Evolutionary conservation across 768 basidiomycete genomes (phyloP).

Genomic region (Kwoniella dejecticola): DNA sequence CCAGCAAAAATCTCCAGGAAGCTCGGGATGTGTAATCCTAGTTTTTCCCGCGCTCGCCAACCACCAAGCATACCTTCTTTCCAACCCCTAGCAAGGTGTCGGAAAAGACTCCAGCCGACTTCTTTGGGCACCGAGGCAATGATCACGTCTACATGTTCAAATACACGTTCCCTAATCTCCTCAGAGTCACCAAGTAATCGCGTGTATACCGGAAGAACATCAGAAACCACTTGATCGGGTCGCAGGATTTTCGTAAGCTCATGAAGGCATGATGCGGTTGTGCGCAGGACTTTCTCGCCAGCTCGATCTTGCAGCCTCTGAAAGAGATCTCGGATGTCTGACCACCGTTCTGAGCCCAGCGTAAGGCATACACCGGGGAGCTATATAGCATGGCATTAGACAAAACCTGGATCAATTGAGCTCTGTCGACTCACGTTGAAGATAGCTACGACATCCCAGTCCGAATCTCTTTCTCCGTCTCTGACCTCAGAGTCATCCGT

Average conservation of each 20-base stretch:
- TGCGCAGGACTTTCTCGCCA: conserved; percentile 68
- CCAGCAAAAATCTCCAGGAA: conserved; percentile 59
- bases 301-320: conserved; percentile 65
- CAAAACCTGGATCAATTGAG: neutral
- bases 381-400: conserved; percentile 53
- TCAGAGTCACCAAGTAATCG: conserved; percentile 63
- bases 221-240: conserved; percentile 65
- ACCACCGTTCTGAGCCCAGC: conserved; percentile 75
- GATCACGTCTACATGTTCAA: conserved; percentile 68
- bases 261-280: conserved; percentile 83
- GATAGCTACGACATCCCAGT: conserved; percentile 53
- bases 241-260: conserved; percentile 86
- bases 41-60: conserved; percentile 80
- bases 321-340: conserved; percentile 68
- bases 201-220: conserved; percentile 71
- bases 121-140: conserved; percentile 61
- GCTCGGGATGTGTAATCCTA: conserved; percentile 63
- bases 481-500: conserved; percentile 60
- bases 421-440: conserved; percentile 53
- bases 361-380: conserved; percentile 87
- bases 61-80: conserved; percentile 63
- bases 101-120: conserved; percentile 59
- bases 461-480: conserved; percentile 29
- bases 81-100: conserved; percentile 62
- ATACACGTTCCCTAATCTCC: conserved; percentile 70